Percentiles rank a stretch among this genome's conserved stretches.
These are phyloP conservation scores for Aureobasidium vineae DNA, from an alignment of 2,329 filamentous ascomycete genomes.

Conservation along the genomic window DNA sequence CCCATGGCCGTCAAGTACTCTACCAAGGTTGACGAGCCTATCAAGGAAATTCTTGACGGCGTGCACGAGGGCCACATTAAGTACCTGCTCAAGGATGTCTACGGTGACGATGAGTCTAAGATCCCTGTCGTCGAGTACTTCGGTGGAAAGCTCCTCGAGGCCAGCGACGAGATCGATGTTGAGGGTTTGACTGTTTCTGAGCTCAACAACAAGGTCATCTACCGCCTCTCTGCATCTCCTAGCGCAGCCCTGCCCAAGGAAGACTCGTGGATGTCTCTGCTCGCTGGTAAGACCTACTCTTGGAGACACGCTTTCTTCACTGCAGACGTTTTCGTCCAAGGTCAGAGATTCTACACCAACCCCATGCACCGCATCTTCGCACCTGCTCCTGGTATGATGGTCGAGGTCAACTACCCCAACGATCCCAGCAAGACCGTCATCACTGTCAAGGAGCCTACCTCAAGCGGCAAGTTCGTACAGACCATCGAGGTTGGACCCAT, in stretches of 20 bases:
- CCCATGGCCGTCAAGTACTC: slow-evolving; percentile 91
- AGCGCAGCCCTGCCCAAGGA: slow-evolving; percentile 71
- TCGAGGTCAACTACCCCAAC: slow-evolving; percentile 81
- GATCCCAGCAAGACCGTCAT: slow-evolving; percentile 82
- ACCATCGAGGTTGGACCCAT: slow-evolving; percentile 81
- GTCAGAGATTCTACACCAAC: slow-evolving; percentile 95
- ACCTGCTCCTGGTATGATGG: slow-evolving; percentile 78
- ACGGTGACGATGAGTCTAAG: slow-evolving; percentile 66
- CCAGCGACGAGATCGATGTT: slow-evolving; percentile 69
- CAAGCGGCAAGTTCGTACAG: slow-evolving; percentile 81
- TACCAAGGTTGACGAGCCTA: slow-evolving; percentile 83
- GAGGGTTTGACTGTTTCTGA: slow-evolving; percentile 84
- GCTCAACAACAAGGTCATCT: slow-evolving; percentile 75
- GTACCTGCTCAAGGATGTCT: slow-evolving; percentile 74
- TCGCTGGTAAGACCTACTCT: slow-evolving; percentile 80
- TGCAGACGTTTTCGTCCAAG: slow-evolving; percentile 90
- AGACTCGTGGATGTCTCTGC: slow-evolving; percentile 81
- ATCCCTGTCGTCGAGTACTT: slow-evolving; percentile 94
- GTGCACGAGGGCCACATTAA: slow-evolving; percentile 88
- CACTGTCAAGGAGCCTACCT: slow-evolving; percentile 79
- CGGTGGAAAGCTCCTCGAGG: slow-evolving; percentile 77
- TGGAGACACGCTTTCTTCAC: slow-evolving; percentile 96
- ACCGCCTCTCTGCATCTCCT: slow-evolving; percentile 75
- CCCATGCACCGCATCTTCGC: slow-evolving; percentile 89
- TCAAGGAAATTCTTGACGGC: slow-evolving; percentile 89